These are phyloP conservation scores for Penicillium digitatum DNA, from an alignment of 2,329 filamentous ascomycete species.

Conservation along the genomic window DNA sequence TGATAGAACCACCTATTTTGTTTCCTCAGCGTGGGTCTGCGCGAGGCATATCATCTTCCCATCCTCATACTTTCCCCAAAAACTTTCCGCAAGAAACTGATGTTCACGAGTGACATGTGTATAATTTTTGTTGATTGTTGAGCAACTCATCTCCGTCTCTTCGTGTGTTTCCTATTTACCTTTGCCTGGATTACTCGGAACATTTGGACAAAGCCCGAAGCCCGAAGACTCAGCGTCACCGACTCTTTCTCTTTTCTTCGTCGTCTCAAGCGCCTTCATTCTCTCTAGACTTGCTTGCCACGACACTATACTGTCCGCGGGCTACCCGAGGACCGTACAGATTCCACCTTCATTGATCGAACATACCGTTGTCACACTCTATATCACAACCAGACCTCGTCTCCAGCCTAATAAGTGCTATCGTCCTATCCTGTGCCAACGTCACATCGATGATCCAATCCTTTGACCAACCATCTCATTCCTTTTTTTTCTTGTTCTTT, in stretches of 20 bases:
- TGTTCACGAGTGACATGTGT: conserved; percentile 35
- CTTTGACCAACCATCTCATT: conserved; percentile 1
- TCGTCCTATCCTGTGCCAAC: conserved; percentile 5
- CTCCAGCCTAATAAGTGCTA: conserved; percentile 3
- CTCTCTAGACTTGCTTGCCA: background rate
- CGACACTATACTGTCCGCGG: background rate
- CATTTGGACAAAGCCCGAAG: background rate
- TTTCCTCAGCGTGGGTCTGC: conserved; percentile 14
- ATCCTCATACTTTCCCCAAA: conserved; percentile 2
- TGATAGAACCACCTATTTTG: conserved; percentile 20
- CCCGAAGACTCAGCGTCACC: background rate
- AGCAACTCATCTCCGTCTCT: conserved; percentile 15
- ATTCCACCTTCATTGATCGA: conserved; percentile 4
- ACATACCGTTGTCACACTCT: conserved; percentile 10
- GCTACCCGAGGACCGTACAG: background rate
- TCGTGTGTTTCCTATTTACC: background rate
- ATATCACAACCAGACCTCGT: conserved; percentile 6
- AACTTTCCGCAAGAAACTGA: conserved; percentile 22
- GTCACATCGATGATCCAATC: background rate
- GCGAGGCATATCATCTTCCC: conserved; percentile 17
- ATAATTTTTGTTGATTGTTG: conserved; percentile 21
- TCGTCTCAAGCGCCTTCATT: background rate
- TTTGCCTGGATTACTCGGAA: background rate
- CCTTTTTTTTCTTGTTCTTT: conserved; percentile 6
- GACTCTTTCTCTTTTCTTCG: background rate